A percentile compares a stretch with the other conserved stretches of the same genome.
Evolutionary conservation across 345 rosid species (phyloP).

Genomic region (Brassica nigra): DNA sequence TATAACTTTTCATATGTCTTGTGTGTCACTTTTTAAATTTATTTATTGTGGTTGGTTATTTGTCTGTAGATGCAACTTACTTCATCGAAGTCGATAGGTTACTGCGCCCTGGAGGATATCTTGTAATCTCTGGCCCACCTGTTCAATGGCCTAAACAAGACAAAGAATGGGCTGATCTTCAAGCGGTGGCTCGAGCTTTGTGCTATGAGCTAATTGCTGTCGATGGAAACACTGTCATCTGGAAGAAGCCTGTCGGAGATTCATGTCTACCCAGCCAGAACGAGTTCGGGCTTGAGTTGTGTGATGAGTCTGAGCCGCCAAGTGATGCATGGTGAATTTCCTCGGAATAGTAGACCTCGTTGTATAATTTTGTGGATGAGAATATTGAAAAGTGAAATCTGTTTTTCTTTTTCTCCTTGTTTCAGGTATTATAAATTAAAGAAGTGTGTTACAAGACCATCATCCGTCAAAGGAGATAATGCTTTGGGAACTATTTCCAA

Average conservation of each 20-base stretch:
- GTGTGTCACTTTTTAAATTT: background rate
- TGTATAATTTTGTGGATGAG: conserved; percentile 1
- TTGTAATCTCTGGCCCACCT: conserved; percentile 98
- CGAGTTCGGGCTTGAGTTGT: conserved; percentile 72
- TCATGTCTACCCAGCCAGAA: conserved; percentile 73
- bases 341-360: conserved; percentile 1
- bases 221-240: conserved; percentile 92
- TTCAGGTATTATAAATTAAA: conserved; percentile 82
- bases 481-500: conserved; percentile 69
- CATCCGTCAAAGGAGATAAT: conserved; percentile 63
- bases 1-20: background rate
- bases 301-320: conserved; percentile 69
- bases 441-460: conserved; percentile 64
- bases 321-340: conserved; percentile 74
- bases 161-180: conserved; percentile 99
- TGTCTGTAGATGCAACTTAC: conserved; percentile 83
- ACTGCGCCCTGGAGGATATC: conserved; percentile 91
- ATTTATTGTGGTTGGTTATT: conserved; percentile 26
- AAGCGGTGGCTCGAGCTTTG: conserved; percentile 83
- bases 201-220: conserved; percentile 88
- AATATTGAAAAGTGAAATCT: conserved; percentile 5
- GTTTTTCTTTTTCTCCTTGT: background rate
- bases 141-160: conserved; percentile 98
- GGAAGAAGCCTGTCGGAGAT: conserved; percentile 87
- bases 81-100: conserved; percentile 88